These are phyloP conservation scores for Passalora sequoiae DNA, from an alignment of 2,329 filamentous ascomycete species.

Conservation along the genomic window DNA sequence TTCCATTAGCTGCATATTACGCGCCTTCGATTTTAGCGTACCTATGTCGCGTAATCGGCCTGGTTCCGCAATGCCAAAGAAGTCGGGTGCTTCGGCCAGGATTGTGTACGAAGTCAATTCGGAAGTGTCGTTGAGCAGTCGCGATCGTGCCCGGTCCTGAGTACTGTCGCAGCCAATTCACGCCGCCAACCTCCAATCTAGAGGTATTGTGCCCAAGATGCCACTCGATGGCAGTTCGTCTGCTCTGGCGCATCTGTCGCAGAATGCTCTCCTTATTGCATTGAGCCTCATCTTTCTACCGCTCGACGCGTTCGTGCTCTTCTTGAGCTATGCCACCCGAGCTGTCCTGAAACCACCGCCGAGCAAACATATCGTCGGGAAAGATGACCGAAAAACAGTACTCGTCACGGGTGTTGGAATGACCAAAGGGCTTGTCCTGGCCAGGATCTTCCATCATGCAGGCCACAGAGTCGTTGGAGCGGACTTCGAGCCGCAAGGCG, in stretches of 20 bases:
- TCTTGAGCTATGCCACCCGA: slow-evolving; percentile 26
- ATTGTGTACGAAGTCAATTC: background rate
- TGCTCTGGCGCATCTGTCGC: slow-evolving; percentile 40
- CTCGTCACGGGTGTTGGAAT: slow-evolving; percentile 70
- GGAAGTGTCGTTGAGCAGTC: background rate
- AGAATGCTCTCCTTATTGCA: slow-evolving; percentile 46
- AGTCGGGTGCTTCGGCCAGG: too few relatives aligned
- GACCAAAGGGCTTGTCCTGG: slow-evolving; percentile 63
- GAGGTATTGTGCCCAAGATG: too few relatives aligned
- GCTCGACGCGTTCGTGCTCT: slow-evolving; percentile 44
- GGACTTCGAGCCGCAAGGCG: slow-evolving; percentile 50
- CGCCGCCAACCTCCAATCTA: too few relatives aligned
- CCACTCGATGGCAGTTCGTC: slow-evolving; percentile 35
- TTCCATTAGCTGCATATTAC: slow-evolving; percentile 3
- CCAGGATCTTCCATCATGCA: slow-evolving; percentile 56
- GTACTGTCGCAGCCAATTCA: too few relatives aligned
- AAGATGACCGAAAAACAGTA: slow-evolving; percentile 47
- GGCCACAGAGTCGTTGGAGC: slow-evolving; percentile 69
- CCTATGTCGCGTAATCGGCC: background rate
- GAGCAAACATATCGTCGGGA: too few relatives aligned
- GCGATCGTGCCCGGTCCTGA: background rate
- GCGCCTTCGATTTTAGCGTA: background rate
- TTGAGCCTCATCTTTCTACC: slow-evolving; percentile 46
- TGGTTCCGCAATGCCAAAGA: too few relatives aligned
- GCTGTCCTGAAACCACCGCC: background rate